Conservation (phyloP, 768 basidiomycete species). For the Termitomyces eurrhizus region DNA sequence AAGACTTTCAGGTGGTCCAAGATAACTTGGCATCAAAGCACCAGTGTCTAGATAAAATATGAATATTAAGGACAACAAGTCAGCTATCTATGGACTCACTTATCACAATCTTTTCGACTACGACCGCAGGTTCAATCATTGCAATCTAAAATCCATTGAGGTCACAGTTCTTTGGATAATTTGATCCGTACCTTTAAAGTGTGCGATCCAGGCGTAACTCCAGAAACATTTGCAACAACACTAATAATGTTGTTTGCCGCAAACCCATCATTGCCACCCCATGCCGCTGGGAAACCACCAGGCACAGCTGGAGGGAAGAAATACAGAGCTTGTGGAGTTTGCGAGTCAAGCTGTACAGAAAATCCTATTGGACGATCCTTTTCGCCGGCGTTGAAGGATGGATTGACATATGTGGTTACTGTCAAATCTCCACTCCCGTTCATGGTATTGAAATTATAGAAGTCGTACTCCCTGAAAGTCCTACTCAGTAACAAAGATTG, state of each 20-base stretch:
- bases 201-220: constrained; percentile 48
- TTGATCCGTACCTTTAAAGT: constrained; percentile 45
- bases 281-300: constrained; percentile 41
- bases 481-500: background rate
- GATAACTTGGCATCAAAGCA: constrained; percentile 49
- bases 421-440: constrained; percentile 38
- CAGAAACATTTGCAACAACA: constrained; percentile 35
- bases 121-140: constrained; percentile 58
- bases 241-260: constrained; percentile 50
- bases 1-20: constrained; percentile 59
- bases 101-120: constrained; percentile 60
- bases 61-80: constrained; percentile 1
- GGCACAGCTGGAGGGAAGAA: constrained; percentile 46
- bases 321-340: constrained; percentile 34
- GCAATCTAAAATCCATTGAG: constrained; percentile 29
- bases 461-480: constrained; percentile 53
- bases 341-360: constrained; percentile 47
- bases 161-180: background rate
- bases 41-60: constrained; percentile 44
- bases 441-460: constrained; percentile 54
- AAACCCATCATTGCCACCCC: constrained; percentile 49
- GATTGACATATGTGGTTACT: constrained; percentile 45
- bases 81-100: constrained; percentile 27
- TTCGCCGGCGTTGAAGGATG: constrained; percentile 50
- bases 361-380: constrained; percentile 46